phyloP scores from a whole-genome alignment of 768 basidiomycete genomes.

The Leccinum obscurum region DNA sequence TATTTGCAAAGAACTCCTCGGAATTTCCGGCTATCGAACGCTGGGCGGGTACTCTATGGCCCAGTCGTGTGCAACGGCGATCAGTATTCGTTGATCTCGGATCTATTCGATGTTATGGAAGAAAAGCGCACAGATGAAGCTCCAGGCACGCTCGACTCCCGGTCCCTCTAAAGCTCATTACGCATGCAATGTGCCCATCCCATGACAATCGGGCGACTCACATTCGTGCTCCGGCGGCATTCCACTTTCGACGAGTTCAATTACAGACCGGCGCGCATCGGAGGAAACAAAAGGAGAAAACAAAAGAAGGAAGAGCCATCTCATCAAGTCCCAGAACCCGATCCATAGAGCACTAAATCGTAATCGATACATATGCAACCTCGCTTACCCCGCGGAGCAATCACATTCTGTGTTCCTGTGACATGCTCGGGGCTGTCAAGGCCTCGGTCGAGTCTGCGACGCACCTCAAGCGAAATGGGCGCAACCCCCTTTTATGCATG shows the following conservation, averaged over 20 bases:
- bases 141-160: neutral
- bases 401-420: slow-evolving; percentile 86
- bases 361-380: slow-evolving; percentile 55
- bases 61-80: slow-evolving; percentile 23
- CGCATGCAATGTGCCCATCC: neutral
- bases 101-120: neutral
- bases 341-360: slow-evolving; percentile 75
- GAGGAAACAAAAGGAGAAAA: neutral
- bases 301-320: slow-evolving; percentile 52
- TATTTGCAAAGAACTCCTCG: slow-evolving; percentile 79
- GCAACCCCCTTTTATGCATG: neutral
- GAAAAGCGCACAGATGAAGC: neutral
- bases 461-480: neutral
- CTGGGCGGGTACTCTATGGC: slow-evolving; percentile 78
- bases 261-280: neutral
- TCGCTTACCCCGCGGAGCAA: slow-evolving; percentile 89
- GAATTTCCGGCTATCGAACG: slow-evolving; percentile 77
- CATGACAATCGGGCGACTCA: neutral
- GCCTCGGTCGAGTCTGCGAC: slow-evolving; percentile 1
- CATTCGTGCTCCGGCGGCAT: neutral
- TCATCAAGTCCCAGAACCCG: slow-evolving; percentile 86
- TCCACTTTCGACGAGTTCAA: neutral
- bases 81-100: neutral
- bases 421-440: neutral
- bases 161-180: neutral